These are phyloP conservation scores for Blastobotrys illinoisensis DNA, from an alignment of 1,139 yeast species.

Conservation along the genomic window DNA sequence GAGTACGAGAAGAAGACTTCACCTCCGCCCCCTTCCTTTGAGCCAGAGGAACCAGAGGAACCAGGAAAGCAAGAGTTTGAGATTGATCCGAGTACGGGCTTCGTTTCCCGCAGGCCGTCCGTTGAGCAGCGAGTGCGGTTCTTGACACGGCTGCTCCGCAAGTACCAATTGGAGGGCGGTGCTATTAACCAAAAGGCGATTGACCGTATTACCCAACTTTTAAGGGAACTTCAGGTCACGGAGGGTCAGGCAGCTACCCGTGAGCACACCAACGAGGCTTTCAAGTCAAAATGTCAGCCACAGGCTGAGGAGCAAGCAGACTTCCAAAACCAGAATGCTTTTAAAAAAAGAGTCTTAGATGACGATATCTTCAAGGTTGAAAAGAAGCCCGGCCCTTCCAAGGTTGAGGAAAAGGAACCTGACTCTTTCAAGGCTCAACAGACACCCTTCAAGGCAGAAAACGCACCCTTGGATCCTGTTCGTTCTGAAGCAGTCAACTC, in stretches of 20 bases:
- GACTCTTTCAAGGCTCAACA: too few relatives aligned
- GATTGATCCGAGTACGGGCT: background rate
- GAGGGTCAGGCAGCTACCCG: background rate
- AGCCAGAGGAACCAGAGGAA: background rate
- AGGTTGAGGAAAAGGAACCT: too few relatives aligned
- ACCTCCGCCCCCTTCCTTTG: background rate
- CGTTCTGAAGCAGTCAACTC: too few relatives aligned
- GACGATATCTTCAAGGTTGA: too few relatives aligned
- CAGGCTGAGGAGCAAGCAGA: background rate
- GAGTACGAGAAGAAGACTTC: background rate
- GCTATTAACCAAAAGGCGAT: background rate
- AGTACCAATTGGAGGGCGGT: background rate
- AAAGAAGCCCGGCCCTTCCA: too few relatives aligned
- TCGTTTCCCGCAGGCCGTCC: background rate
- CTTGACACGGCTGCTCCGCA: background rate
- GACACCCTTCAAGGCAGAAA: too few relatives aligned
- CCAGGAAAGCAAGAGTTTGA: background rate
- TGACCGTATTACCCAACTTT: background rate
- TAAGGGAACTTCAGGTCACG: background rate
- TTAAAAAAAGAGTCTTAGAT: too few relatives aligned
- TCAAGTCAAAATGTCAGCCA: background rate
- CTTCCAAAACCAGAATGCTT: background rate
- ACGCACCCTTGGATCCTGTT: too few relatives aligned
- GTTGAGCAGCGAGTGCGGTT: background rate
- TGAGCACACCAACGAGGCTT: background rate